phyloP scores from a whole-genome alignment of 1,284 basidiomycete genomes.

The Ganoderma meredithae region DNA sequence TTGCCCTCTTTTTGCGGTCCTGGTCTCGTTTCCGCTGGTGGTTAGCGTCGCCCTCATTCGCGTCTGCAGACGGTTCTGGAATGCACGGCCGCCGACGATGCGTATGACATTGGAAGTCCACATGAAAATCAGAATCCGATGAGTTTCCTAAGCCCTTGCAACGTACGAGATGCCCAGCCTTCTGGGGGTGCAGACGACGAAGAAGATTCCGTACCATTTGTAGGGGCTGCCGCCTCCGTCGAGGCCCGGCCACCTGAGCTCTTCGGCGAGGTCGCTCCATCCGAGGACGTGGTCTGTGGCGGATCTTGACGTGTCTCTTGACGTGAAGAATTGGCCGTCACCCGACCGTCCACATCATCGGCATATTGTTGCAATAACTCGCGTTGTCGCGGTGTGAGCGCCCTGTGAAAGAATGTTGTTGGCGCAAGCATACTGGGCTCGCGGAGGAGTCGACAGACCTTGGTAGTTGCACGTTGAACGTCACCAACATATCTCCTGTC shows the following conservation, averaged over 20 bases:
- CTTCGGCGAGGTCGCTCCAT: constrained; percentile 29
- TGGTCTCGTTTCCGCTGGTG: constrained; percentile 34
- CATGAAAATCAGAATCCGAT: constrained; percentile 71
- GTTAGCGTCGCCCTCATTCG: constrained; percentile 29
- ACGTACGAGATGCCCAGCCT: constrained; percentile 73
- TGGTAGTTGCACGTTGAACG: constrained; percentile 90
- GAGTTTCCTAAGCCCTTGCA: constrained; percentile 71
- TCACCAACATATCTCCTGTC: constrained; percentile 91
- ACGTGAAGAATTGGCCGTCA: constrained; percentile 34
- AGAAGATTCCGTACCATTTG: constrained; percentile 81
- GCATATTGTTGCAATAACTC: constrained; percentile 91
- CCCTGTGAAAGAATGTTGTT: constrained; percentile 53
- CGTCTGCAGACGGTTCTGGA: constrained; percentile 18
- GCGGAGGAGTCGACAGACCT: constrained; percentile 62
- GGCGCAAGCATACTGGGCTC: constrained; percentile 30
- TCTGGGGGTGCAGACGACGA: constrained; percentile 58
- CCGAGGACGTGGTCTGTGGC: constrained; percentile 25
- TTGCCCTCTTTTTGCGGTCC: constrained; percentile 37
- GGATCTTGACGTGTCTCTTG: constrained; percentile 30
- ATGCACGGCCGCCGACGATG: constrained; percentile 16
- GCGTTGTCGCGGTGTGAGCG: constrained; percentile 84
- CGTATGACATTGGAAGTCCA: constrained; percentile 44
- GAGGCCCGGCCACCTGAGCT: constrained; percentile 28
- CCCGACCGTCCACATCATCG: constrained; percentile 88
- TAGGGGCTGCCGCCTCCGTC: constrained; percentile 41